phyloP scores from a whole-genome alignment of 768 basidiomycete species.

The Austroboletus eburneus region DNA sequence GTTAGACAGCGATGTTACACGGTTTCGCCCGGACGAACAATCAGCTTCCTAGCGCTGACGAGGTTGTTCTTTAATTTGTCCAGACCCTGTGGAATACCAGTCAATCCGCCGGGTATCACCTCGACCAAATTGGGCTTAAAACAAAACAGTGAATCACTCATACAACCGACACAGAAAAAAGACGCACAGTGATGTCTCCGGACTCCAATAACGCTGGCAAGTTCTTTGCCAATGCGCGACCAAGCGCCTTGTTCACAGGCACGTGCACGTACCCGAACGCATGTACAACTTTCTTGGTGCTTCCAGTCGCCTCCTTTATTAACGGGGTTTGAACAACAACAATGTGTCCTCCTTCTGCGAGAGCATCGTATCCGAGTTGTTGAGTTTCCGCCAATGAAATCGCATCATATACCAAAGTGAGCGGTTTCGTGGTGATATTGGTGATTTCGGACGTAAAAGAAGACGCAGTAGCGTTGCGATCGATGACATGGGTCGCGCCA shows the following conservation, averaged over 20 bases:
- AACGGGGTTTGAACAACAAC: conserved; percentile 2
- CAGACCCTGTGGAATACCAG: too few species aligned
- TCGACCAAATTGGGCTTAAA: too few species aligned
- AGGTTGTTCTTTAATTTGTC: too few species aligned
- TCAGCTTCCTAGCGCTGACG: too few species aligned
- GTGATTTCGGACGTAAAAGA: conserved; percentile 14
- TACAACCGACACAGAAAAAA: too few species aligned
- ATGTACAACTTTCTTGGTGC: conserved; percentile 1
- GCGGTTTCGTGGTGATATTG: conserved; percentile 8
- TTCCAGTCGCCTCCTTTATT: not conserved
- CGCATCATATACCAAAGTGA: conserved; percentile 24
- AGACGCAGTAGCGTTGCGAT: conserved; percentile 21
- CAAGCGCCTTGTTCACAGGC: too few species aligned
- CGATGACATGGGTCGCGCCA: conserved; percentile 38
- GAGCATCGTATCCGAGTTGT: conserved; percentile 27
- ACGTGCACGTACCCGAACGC: too few species aligned
- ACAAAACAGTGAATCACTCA: too few species aligned
- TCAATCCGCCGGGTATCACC: too few species aligned
- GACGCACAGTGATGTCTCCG: conserved; percentile 10
- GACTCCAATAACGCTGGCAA: conserved; percentile 2
- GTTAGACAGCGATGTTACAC: too few species aligned
- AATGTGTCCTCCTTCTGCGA: conserved; percentile 31
- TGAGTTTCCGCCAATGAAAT: conserved; percentile 31
- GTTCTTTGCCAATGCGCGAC: not conserved
- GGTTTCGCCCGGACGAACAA: too few species aligned